Percentiles rank a stretch among this genome's conserved stretches.
Evolutionary conservation across 495 filamentous ascomycete species (phyloP).

Genomic region (Lophium mytilinum): DNA sequence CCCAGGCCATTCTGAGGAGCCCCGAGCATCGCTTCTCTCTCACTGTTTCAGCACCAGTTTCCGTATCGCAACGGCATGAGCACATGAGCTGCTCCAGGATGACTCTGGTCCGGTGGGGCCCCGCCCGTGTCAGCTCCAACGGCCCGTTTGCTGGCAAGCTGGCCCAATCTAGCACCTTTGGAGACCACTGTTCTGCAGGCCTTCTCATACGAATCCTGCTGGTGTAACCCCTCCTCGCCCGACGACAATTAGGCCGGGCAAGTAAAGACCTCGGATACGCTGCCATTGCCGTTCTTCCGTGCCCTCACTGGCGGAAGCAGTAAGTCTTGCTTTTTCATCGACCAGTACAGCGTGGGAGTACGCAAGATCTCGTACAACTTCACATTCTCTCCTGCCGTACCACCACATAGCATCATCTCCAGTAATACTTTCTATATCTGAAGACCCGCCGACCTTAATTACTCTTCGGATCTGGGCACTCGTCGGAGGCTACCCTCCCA

Average conservation of each 20-base stretch:
- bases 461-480: constrained; percentile 14
- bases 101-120: neutral
- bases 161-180: too few relatives aligned
- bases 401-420: constrained; percentile 22
- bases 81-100: neutral
- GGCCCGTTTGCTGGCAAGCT: too few relatives aligned
- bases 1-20: constrained; percentile 1
- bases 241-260: neutral
- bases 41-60: constrained; percentile 6
- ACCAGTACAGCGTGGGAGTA: constrained; percentile 2
- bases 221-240: constrained; percentile 17
- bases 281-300: neutral
- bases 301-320: neutral
- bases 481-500: constrained; percentile 18
- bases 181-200: constrained; percentile 1
- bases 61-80: neutral
- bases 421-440: constrained; percentile 26
- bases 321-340: constrained; percentile 14
- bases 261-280: constrained; percentile 8
- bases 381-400: constrained; percentile 18
- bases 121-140: neutral
- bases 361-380: constrained; percentile 25
- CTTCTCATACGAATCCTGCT: constrained; percentile 5
- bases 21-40: constrained; percentile 9
- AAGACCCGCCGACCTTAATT: constrained; percentile 20